Conservation (phyloP, 495 filamentous ascomycete species). For the Platismatia glauca region DNA sequence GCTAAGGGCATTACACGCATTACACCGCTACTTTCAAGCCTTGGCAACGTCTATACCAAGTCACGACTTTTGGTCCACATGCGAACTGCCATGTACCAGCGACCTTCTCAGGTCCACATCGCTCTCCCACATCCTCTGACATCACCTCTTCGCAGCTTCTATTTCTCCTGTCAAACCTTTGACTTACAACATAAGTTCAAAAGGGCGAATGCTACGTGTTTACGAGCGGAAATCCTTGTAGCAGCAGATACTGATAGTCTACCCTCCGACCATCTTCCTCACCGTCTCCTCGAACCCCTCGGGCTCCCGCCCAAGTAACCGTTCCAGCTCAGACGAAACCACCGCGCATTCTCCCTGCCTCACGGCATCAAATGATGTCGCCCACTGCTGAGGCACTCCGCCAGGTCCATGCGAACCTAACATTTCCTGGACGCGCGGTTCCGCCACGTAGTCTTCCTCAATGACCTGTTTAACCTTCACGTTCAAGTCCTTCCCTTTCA, state of each 20-base stretch:
- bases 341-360: constrained; percentile 34
- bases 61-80: too few species aligned
- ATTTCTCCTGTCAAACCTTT: not conserved
- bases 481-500: constrained; percentile 26
- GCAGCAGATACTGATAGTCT: too few species aligned
- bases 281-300: constrained; percentile 30
- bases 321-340: constrained; percentile 27
- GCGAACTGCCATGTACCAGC: too few species aligned
- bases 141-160: not conserved
- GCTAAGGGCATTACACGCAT: not conserved
- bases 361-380: constrained; percentile 39
- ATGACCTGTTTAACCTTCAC: constrained; percentile 33
- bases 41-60: too few species aligned
- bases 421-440: constrained; percentile 29
- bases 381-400: constrained; percentile 27
- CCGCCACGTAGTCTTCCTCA: constrained; percentile 35
- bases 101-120: too few species aligned
- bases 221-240: too few species aligned
- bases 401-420: constrained; percentile 26
- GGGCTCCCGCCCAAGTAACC: constrained; percentile 35
- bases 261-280: constrained; percentile 4
- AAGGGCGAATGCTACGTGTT: too few species aligned
- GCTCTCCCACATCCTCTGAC: not conserved
- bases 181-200: not conserved
- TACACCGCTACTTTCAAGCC: not conserved